phyloP scores from a whole-genome alignment of 2,329 filamentous ascomycete species.

The Penicillium sp. region DNA sequence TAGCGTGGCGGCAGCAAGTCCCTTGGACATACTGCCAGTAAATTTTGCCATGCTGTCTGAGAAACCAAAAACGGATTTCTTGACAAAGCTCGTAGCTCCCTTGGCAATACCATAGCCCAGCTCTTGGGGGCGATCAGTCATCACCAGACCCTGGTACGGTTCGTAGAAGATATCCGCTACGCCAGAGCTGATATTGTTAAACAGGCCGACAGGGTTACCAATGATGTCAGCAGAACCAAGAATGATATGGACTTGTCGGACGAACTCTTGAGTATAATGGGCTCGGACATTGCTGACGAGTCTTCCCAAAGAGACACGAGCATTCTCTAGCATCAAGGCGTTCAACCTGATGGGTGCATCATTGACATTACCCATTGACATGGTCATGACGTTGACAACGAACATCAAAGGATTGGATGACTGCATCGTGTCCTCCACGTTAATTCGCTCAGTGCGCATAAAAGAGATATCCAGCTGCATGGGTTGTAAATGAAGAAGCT shows the following conservation, averaged over 20 bases:
- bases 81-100: slow-evolving; percentile 93
- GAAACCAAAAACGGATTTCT: slow-evolving; percentile 97
- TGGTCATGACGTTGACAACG: slow-evolving; percentile 96
- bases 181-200: slow-evolving; percentile 97
- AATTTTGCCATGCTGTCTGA: slow-evolving; percentile 98
- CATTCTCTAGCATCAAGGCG: slow-evolving; percentile 91
- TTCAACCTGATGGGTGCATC: slow-evolving; percentile 95
- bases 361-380: slow-evolving; percentile 99
- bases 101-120: slow-evolving; percentile 94
- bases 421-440: slow-evolving; percentile 90
- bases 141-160: slow-evolving; percentile 95
- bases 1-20: slow-evolving; percentile 88
- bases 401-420: slow-evolving; percentile 97
- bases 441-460: slow-evolving; percentile 93
- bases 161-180: slow-evolving; percentile 99
- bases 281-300: slow-evolving; percentile 84
- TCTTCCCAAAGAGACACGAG: slow-evolving; percentile 82
- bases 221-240: slow-evolving; percentile 96
- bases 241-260: slow-evolving; percentile 96
- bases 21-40: slow-evolving; percentile 95
- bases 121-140: slow-evolving; percentile 93
- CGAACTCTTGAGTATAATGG: slow-evolving; percentile 94
- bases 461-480: slow-evolving; percentile 98
- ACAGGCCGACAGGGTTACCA: slow-evolving; percentile 93
- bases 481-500: slow-evolving; percentile 92